These are phyloP conservation scores for Scheffersomyces cryptocercus DNA, from an alignment of 1,139 yeast genomes.

Conservation along the genomic window DNA sequence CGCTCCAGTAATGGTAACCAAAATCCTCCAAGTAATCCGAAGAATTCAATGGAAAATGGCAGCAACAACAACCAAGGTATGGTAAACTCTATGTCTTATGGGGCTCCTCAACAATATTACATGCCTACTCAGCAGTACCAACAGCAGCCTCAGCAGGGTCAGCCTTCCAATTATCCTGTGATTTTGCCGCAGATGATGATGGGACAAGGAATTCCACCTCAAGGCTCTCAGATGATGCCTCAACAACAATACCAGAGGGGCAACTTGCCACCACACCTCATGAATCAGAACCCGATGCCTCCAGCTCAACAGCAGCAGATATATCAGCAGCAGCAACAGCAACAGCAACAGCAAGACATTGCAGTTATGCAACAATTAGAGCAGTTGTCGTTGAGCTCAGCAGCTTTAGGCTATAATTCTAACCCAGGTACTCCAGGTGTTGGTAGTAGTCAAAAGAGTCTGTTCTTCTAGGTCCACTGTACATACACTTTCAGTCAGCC, in stretches of 20 bases:
- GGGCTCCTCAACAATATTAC: constrained; percentile 3
- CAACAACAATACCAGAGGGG: constrained; percentile 7
- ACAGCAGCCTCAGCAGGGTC: constrained; percentile 13
- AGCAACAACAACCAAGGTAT: neutral
- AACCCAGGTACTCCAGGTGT: constrained; percentile 44
- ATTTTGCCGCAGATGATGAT: constrained; percentile 1
- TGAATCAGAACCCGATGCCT: constrained; percentile 1
- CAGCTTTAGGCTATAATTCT: constrained; percentile 50
- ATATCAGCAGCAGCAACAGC: constrained; percentile 3
- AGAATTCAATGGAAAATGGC: neutral
- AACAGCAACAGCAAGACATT: constrained; percentile 27
- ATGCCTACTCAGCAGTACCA: constrained; percentile 3
- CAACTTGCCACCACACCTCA: constrained; percentile 2
- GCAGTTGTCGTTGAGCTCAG: constrained; percentile 49
- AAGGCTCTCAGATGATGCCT: neutral
- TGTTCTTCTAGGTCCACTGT: constrained; percentile 16
- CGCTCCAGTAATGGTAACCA: neutral
- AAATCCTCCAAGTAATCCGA: neutral
- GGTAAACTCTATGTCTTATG: neutral
- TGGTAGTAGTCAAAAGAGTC: constrained; percentile 18
- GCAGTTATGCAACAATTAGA: constrained; percentile 52
- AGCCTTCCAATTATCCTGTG: constrained; percentile 1
- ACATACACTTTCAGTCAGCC: neutral
- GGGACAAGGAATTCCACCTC: neutral
- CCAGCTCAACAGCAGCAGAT: constrained; percentile 1